These are phyloP conservation scores for Aphanomyces euteiches DNA, from an alignment of 352 stramenopile genomes.

Conservation along the genomic window DNA sequence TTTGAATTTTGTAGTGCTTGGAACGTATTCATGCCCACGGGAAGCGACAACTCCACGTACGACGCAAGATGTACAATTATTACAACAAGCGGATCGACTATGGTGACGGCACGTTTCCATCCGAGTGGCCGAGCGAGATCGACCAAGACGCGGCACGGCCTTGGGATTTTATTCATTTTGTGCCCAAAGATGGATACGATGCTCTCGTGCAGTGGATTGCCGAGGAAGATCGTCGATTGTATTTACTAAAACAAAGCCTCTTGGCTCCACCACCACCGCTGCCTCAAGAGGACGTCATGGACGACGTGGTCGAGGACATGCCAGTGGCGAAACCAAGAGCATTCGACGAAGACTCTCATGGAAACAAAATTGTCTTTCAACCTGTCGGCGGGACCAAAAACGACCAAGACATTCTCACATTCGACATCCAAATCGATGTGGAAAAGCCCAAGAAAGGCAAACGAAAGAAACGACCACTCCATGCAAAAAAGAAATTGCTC, in stretches of 20 bases:
- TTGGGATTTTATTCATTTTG: constrained; percentile 62
- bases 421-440: not conserved
- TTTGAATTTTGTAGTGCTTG: constrained; percentile 51
- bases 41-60: constrained; percentile 68
- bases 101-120: constrained; percentile 86
- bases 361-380: constrained; percentile 15
- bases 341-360: constrained; percentile 23
- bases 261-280: not conserved
- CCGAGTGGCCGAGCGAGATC: constrained; percentile 85
- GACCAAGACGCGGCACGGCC: constrained; percentile 63
- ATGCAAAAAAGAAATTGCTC: constrained; percentile 16
- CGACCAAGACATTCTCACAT: not conserved
- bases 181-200: constrained; percentile 57
- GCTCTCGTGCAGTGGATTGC: constrained; percentile 63
- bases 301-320: constrained; percentile 3
- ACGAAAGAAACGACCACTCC: constrained; percentile 5
- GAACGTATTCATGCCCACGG: constrained; percentile 79
- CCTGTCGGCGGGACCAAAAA: not conserved
- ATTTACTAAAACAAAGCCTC: not conserved
- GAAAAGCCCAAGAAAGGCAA: constrained; percentile 10
- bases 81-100: constrained; percentile 90
- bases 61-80: constrained; percentile 86
- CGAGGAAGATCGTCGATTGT: constrained; percentile 6
- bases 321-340: not conserved
- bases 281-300: not conserved